Evolutionary conservation across 2,329 filamentous ascomycete genomes (phyloP).

Genomic region (Curvularia sp.): DNA sequence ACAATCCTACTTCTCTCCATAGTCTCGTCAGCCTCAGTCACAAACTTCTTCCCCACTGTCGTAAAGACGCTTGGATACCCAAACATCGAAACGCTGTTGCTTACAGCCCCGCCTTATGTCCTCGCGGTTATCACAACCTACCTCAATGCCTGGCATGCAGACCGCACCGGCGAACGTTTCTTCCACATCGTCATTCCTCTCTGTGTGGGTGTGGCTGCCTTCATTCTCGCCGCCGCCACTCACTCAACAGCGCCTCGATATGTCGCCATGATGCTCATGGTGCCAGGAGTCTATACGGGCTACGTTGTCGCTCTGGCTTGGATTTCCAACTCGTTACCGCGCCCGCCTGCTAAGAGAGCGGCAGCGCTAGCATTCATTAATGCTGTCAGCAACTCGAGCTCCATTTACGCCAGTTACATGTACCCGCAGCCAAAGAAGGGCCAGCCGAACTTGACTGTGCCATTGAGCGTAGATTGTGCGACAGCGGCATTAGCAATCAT

Average conservation of each 20-base stretch:
- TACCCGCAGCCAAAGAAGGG: slow-evolving; percentile 60
- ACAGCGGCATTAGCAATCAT: slow-evolving; percentile 70
- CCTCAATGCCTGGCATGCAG: slow-evolving; percentile 72
- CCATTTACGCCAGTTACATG: slow-evolving; percentile 74
- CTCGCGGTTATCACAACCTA: slow-evolving; percentile 67
- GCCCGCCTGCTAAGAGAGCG: slow-evolving; percentile 76
- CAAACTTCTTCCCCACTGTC: slow-evolving; percentile 67
- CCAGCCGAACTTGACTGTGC: slow-evolving; percentile 55
- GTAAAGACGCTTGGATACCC: slow-evolving; percentile 67
- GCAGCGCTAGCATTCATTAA: slow-evolving; percentile 79
- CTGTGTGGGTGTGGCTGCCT: slow-evolving; percentile 66
- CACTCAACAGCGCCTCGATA: slow-evolving; percentile 68
- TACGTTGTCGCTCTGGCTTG: slow-evolving; percentile 71
- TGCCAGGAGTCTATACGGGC: slow-evolving; percentile 65
- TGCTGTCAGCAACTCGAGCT: slow-evolving; percentile 70
- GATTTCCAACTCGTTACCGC: slow-evolving; percentile 77
- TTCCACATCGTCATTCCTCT: slow-evolving; percentile 71
- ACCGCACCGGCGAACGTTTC: slow-evolving; percentile 73
- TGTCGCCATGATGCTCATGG: slow-evolving; percentile 75
- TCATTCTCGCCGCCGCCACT: slow-evolving; percentile 72
- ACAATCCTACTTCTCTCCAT: slow-evolving; percentile 51
- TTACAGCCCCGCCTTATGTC: slow-evolving; percentile 54
- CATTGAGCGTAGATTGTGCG: slow-evolving; percentile 72
- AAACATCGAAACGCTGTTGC: slow-evolving; percentile 59
- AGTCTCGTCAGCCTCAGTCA: slow-evolving; percentile 50